These are phyloP conservation scores for Podospora pseudocomata DNA, from an alignment of 495 filamentous ascomycete genomes.

Conservation along the genomic window DNA sequence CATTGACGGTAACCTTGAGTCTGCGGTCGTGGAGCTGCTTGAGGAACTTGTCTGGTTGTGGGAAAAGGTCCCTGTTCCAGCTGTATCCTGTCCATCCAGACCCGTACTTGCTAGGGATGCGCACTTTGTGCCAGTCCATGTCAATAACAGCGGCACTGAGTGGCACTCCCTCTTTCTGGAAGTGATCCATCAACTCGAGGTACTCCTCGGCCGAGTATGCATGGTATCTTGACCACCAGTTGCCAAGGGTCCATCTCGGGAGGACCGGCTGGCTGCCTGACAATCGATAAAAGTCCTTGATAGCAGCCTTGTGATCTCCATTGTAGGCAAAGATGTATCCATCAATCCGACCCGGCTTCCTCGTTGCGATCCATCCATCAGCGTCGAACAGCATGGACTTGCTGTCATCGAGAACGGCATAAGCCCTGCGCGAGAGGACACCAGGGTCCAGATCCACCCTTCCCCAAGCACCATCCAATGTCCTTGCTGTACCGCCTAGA, in stretches of 20 bases:
- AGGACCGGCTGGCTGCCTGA: constrained; percentile 54
- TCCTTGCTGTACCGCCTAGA: constrained; percentile 53
- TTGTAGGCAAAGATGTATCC: constrained; percentile 58
- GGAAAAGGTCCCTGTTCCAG: constrained; percentile 56
- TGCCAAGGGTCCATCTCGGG: constrained; percentile 56
- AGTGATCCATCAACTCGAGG: constrained; percentile 49
- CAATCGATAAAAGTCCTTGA: constrained; percentile 53
- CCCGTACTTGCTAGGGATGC: constrained; percentile 30
- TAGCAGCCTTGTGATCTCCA: constrained; percentile 50
- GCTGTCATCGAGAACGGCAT: constrained; percentile 51
- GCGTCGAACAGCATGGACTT: constrained; percentile 56
- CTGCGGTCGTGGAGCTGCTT: constrained; percentile 41
- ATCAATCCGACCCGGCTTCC: constrained; percentile 45
- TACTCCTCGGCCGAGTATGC: constrained; percentile 51
- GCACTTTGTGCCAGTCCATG: constrained; percentile 61
- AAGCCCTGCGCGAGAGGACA: constrained; percentile 45
- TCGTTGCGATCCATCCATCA: constrained; percentile 46
- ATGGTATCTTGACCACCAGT: constrained; percentile 63
- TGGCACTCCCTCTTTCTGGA: constrained; percentile 46
- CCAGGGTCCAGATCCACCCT: constrained; percentile 46
- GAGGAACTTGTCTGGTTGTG: constrained; percentile 46
- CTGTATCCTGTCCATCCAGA: constrained; percentile 60
- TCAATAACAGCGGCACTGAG: constrained; percentile 55
- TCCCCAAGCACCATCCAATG: constrained; percentile 52
- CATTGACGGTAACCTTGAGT: constrained; percentile 51